Evolutionary conservation across 441 rosid genomes (phyloP), one percentile per base, ranked within the genome.

Genomic region (Populus tomentosa): DNA sequence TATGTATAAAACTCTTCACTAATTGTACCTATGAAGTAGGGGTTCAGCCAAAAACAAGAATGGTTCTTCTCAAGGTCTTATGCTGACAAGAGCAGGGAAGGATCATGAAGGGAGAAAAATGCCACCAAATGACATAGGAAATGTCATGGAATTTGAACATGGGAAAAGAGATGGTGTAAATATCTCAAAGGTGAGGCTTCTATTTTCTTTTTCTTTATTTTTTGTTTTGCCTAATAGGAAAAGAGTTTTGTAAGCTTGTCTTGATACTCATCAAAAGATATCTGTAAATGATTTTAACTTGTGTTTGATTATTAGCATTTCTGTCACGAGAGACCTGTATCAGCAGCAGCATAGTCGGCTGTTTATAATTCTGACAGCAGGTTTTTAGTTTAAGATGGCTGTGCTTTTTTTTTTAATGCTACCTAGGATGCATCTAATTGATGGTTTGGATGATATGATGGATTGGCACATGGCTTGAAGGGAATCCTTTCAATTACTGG

Each of bases 31-130:
- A 71, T 18, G 69, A 77, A 80, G 68, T 84, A 87, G 91, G 85
- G 80, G 76, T 65, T 82, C 82, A 62, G 77, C 83, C 73, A 79
- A 46, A 70, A 80, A 69, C 73, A 85, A 79, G 83, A 86, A 79
- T 56, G 80, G 82, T 46, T 71, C 26, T 80, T 74, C 65, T 35
- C 78, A 75, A 69, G 73, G 73, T 50, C 74, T 74, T 75, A 53
- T 80, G 56, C 78, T 77, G 65, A 73, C 73, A 80, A 85, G 79
- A 75, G 71, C 75, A 46, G 77, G 68, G 62, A 84, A 75, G 80
- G 89, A 81, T 73, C 69, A 75, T 68, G 88, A 81, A 67, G 86
- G 67, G 42, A 53, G 42, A 74, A 81, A 72, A 36, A 9, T 69
- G 79, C 67, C 46, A 10, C 42, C 26, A n/a, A 74, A 81, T 76